These are phyloP conservation scores for Marasmius oreades DNA, from an alignment of 1,284 basidiomycete genomes.

Conservation along the genomic window DNA sequence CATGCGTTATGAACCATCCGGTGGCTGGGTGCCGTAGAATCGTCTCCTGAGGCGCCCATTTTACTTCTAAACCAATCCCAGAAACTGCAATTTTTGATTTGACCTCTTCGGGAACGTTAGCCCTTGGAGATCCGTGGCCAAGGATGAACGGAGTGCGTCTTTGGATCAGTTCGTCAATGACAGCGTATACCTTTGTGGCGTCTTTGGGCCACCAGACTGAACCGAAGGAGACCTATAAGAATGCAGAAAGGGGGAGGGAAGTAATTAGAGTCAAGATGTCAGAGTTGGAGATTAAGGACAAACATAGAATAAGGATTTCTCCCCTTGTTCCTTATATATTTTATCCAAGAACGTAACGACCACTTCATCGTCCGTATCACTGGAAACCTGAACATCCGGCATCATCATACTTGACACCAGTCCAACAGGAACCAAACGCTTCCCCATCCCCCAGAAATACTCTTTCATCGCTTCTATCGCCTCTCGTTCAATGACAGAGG, in stretches of 20 bases:
- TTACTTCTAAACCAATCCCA: constrained; percentile 13
- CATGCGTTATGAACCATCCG: constrained; percentile 23
- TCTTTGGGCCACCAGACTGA: constrained; percentile 18
- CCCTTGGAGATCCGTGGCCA: background rate
- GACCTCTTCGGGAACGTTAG: constrained; percentile 7
- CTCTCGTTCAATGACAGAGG: constrained; percentile 14
- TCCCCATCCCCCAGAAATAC: constrained; percentile 11
- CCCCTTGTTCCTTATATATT: constrained; percentile 14
- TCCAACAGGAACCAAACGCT: constrained; percentile 14
- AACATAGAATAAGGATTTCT: constrained; percentile 18
- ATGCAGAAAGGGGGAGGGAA: background rate
- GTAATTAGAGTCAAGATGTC: background rate
- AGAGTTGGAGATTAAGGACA: background rate
- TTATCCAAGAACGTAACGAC: constrained; percentile 17
- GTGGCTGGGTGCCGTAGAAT: constrained; percentile 21
- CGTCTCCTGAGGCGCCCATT: constrained; percentile 21
- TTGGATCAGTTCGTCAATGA: constrained; percentile 17
- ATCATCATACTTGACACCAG: constrained; percentile 4
- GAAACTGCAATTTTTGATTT: constrained; percentile 13
- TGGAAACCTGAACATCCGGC: background rate
- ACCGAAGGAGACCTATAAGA: constrained; percentile 20
- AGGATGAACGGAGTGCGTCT: constrained; percentile 17
- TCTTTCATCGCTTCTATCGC: constrained; percentile 12
- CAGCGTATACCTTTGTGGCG: constrained; percentile 16
- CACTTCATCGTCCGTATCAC: background rate